Conservation (phyloP, 2,329 filamentous ascomycete genomes). For the Microdochium trichocladiopsis region DNA sequence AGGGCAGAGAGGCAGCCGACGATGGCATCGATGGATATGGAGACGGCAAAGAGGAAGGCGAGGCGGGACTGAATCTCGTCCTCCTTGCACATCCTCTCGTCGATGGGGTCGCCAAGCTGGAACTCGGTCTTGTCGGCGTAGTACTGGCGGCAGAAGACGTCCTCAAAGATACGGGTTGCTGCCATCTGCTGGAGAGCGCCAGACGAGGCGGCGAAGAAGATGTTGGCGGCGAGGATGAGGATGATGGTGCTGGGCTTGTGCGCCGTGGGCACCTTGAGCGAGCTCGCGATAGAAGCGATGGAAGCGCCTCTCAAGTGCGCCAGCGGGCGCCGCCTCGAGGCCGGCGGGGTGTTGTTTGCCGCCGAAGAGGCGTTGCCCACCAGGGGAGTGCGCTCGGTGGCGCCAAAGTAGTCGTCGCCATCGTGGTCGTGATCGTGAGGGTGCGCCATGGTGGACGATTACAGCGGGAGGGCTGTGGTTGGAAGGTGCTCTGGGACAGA, state of each 20-base stretch:
- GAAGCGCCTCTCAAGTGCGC: neutral
- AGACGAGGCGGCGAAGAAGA: conserved; percentile 19
- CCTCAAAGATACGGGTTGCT: conserved; percentile 25
- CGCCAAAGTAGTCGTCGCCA: neutral
- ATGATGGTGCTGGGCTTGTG: conserved; percentile 12
- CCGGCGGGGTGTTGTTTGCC: neutral
- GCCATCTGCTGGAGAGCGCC: conserved; percentile 23
- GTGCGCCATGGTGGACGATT: neutral
- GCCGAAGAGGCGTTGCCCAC: neutral
- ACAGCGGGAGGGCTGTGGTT: too few relatives aligned
- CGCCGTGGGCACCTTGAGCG: conserved; percentile 4
- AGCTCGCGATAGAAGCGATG: neutral
- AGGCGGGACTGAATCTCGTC: conserved; percentile 26
- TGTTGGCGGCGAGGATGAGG: conserved; percentile 17
- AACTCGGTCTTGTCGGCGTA: conserved; percentile 18
- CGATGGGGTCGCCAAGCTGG: conserved; percentile 17
- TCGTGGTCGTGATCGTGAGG: neutral
- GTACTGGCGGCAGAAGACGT: conserved; percentile 28
- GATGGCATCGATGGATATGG: conserved; percentile 18
- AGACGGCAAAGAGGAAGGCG: conserved; percentile 23
- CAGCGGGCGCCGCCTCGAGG: neutral
- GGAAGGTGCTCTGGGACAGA: too few relatives aligned
- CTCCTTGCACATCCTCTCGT: conserved; percentile 27
- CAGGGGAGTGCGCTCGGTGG: neutral
- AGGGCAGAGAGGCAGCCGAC: conserved; percentile 24